Base-by-base conservation (phyloP, 495 filamentous ascomycete genomes). In the Penicillium riverlandense region DNA sequence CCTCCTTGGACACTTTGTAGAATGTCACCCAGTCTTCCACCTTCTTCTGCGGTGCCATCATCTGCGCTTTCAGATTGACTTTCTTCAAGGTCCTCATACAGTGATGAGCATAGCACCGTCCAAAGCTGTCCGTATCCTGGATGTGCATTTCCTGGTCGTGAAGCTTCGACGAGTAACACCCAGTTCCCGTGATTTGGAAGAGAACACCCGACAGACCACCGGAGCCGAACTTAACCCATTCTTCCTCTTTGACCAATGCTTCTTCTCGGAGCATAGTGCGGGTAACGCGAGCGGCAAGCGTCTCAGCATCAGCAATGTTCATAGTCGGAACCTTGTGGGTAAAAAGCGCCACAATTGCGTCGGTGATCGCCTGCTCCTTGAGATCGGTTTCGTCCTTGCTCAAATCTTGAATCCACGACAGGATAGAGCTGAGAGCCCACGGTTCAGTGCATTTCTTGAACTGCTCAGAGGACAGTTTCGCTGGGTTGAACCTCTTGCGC, bases 261-360 rank as follows among this genome's bases (percentile, higher is more conserved):
- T 83, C 88, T 35, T 84, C 80, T 2, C 76, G 70, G 41, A 89
- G 74, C 89, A 99, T 95, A 30, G 83, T 79, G 32, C 77, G 71
- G 2, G 96, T 86, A 1, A 96, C 86, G 39, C 77, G 80, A 36
- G 81, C 76, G 37, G 86, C 85, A 14, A 99, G 71, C 7, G 84
- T 83, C 58, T 99, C 92, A 2, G 94, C 94, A 72, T 97, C 92
- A 2, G 92, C 90, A 37, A 89, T 90, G 54, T 99, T 97, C 92
- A 99, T 97, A 0, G 91, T 99, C 1, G 94, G 90, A 2, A 99
- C 90, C 63, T 95, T 96, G 66, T 90, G 81, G 11, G 90, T 95
- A 59, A 99, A 97, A 14, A 99, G 70, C 8, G 82, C 87, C 15
- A 96, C 83, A 35, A 97, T 78, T 2, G 86, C 90, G 41, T 96